Base-by-base conservation (phyloP, 805 yeast genomes). In the Allodekkera sacchari region DNA sequence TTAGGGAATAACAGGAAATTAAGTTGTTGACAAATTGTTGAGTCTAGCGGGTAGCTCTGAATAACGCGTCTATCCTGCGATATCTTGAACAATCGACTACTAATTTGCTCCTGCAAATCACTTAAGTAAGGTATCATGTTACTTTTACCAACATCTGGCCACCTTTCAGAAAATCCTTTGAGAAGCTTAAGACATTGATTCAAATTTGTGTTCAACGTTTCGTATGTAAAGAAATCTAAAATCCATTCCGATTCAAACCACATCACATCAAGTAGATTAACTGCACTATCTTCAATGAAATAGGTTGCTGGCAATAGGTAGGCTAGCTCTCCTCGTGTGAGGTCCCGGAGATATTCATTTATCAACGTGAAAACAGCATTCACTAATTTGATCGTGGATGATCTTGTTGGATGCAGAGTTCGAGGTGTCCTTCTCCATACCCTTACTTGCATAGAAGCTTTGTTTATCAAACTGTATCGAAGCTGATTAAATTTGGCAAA, bases 231-330 rank as follows among this genome's bases (percentile, higher is more conserved):
- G n/a, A 8, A 26, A 7, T 38, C 38, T 14, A 30, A 7, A 8
- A 38, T 38, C 42, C 42, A 38, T 14, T 33, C 42, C 11, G 25
- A 16, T 16, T 38, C 33, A 33, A 25, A 33, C 42, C 42, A 38
- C 31, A 38, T 28, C 4, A 37, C 18, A 22, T 38, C 42, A 18
- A 37, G 18, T 19, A 38, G 21, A 15, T 27, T 38, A 11, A 30
- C 25, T 5, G 26, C 26, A 10, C 41, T 31, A 18, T 37, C 42
- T 6, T 18, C 35, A 12, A 38, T 30, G 22, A 26, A 30, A 15
- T 23, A 12, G 13, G 37, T 41, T 12, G 38, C 42, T 28, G 31
- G 30, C 3, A 33, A 25, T 13, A 36, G 25, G 23, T 38, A 38
- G 14, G 27, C 26, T 5, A 38, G 38, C 14, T 34, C 35, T 5